Evolutionary conservation across 1,139 yeast species (phyloP), one percentile per base, ranked within the genome.

Genomic region (Diutina sp.): DNA sequence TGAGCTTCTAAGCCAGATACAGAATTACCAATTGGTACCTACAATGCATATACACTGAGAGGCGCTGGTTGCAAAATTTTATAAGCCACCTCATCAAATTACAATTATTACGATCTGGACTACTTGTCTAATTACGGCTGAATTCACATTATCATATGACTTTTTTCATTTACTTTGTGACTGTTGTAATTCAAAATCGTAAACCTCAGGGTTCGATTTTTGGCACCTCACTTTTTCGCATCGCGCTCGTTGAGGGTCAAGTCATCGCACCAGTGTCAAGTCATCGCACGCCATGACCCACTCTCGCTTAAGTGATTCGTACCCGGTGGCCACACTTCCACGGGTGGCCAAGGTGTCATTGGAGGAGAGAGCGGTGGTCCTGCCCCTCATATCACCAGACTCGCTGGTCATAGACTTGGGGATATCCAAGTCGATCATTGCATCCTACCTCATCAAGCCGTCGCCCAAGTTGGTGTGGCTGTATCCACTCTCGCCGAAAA

Each of bases 391-490:
- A 38, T 32, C 44, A 11, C 53, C 53, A 7, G 53, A 50, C n/a
- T 50, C 53, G 7, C 41, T 16, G 29, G 45, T 32, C 52, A 66
- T 76, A 46, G 83, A 84, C 64, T 69, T 89, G 48, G 95, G 90
- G 54, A 78, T 89, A 46, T 85, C 95, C 30, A 90, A 88, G 58
- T 86, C 95, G 52, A 83, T 87, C 57, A 76, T 90, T 56, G 82
- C 89, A 21, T 81, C 85, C 58, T 87, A 85, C 65, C 73, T 87
- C 44, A 77, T 88, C 56, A 83, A 82, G 63, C 97, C 97, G 46
- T 83, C 95, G 12, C 96, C 96, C 14, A 86, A 83, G 64, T 72
- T 88, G 62, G 72, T 83, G 51, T 87, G 93, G 87, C 83, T 90
- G 0, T 78, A 80, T 64, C 82, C 93, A 5, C 74, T 87, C 48